Evolutionary conservation across 371 early-diverging fungal species (phyloP).

Genomic region (Mucor racemosus): DNA sequence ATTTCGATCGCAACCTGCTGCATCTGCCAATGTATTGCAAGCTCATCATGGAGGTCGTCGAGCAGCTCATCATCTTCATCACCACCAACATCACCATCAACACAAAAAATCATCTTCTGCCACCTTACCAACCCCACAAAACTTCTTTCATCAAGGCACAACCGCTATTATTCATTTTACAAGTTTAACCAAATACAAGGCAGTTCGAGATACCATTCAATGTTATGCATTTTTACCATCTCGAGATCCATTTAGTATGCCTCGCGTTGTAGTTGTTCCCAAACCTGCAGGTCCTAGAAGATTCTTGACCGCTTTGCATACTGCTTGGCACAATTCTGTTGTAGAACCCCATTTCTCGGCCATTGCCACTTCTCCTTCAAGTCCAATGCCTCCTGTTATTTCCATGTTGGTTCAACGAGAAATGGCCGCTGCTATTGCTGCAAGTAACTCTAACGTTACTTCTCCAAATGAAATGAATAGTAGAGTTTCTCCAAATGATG

Average conservation of each 20-base stretch:
- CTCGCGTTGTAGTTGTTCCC: slow-evolving; percentile 61
- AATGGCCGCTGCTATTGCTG: slow-evolving; percentile 11
- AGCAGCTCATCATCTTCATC: not conserved
- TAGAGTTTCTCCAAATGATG: slow-evolving; percentile 2
- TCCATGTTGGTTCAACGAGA: slow-evolving; percentile 22
- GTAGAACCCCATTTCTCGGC: slow-evolving; percentile 59
- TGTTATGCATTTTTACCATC: slow-evolving; percentile 25
- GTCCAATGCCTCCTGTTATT: slow-evolving; percentile 36
- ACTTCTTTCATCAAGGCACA: slow-evolving; percentile 43
- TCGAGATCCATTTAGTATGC: slow-evolving; percentile 35
- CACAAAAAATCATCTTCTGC: slow-evolving; percentile 3
- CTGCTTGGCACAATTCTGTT: slow-evolving; percentile 51
- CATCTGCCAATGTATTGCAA: slow-evolving; percentile 25
- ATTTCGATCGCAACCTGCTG: slow-evolving; percentile 34
- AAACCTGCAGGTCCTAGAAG: slow-evolving; percentile 67
- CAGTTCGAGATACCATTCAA: slow-evolving; percentile 55
- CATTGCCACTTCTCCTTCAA: slow-evolving; percentile 59
- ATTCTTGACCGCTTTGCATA: slow-evolving; percentile 62
- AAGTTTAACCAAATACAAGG: slow-evolving; percentile 54
- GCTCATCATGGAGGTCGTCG: slow-evolving; percentile 17
- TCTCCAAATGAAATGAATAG: slow-evolving; percentile 2
- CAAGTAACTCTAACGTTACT: not conserved
- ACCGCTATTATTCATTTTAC: slow-evolving; percentile 63
- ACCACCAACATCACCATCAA: slow-evolving; percentile 6
- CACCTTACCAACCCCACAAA: not conserved